These are phyloP conservation scores for Apiotrichum akiyoshidainum DNA, from an alignment of 1,284 basidiomycete genomes.

Conservation along the genomic window DNA sequence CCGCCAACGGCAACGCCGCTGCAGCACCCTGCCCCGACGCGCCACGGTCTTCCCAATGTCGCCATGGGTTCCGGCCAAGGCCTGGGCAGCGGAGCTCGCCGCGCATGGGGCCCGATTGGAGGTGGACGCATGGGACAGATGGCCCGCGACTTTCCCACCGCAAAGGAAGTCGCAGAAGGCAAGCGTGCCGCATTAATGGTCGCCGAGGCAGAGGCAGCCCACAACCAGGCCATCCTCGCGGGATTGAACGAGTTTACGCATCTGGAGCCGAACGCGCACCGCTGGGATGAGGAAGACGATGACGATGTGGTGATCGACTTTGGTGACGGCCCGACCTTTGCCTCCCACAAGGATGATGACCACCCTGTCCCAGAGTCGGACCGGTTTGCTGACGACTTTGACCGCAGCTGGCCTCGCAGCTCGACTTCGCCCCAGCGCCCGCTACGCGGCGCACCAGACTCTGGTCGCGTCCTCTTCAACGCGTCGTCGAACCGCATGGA, in stretches of 20 bases:
- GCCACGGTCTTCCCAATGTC: conserved; percentile 21
- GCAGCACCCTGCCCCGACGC: conserved; percentile 35
- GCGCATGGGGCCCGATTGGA: conserved; percentile 22
- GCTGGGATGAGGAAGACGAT: conserved; percentile 95
- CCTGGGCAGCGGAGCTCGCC: conserved; percentile 22
- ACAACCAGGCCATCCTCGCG: conserved; percentile 60
- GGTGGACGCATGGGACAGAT: conserved; percentile 14
- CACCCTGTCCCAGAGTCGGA: conserved; percentile 44
- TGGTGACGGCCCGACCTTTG: conserved; percentile 83
- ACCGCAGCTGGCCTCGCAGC: conserved; percentile 79
- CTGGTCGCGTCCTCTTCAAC: conserved; percentile 71
- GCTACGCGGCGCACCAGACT: conserved; percentile 1
- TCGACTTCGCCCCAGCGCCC: conserved; percentile 10
- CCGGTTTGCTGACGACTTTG: conserved; percentile 69
- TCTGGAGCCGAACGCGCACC: conserved; percentile 83
- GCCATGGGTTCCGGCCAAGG: conserved; percentile 36
- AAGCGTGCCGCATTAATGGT: conserved; percentile 42
- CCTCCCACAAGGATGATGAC: conserved; percentile 50
- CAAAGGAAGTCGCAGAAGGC: conserved; percentile 84
- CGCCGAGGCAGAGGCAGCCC: conserved; percentile 52
- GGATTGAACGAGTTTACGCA: conserved; percentile 82
- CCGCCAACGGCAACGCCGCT: conserved; percentile 12
- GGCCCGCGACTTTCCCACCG: conserved; percentile 70
- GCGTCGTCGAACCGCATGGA: conserved; percentile 81
- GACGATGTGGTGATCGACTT: conserved; percentile 89